Evolutionary conservation across 768 basidiomycete species (phyloP), one percentile per base, ranked within the genome.

Genomic region (Gautieria morchelliformis): DNA sequence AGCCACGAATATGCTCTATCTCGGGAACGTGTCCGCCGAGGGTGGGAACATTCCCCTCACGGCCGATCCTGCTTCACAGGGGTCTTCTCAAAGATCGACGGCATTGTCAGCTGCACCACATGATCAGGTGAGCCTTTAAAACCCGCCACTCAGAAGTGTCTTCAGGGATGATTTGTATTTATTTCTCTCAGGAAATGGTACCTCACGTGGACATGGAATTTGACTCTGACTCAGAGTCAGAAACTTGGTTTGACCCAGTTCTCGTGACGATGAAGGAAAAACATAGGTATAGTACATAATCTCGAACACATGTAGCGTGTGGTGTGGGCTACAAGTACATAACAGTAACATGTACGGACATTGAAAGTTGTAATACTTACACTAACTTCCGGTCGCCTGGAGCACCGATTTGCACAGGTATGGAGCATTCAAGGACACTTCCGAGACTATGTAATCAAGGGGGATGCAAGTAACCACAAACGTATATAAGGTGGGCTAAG

Each of bases 401-500:
- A 35, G 33, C 33, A 35, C 33, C 11, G n/a, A n/a, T n/a, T n/a
- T n/a, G n/a, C n/a, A n/a, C n/a, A n/a, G n/a, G n/a, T n/a, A n/a
- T n/a, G n/a, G n/a, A n/a, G n/a, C n/a, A n/a, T n/a, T n/a, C n/a
- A 27, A 5, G 27, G 27, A 27, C 2, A 27, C 27, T 3, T 37
- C 35, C 10, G 35, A 2, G 14, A 3, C 10, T 37, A 37, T 27
- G 45, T 46, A 49, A 49, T 22, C n/a, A 12, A 30, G 41, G 22
- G n/a, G 58, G 42, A 42, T 53, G 17, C 39, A 45, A 40, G 19
- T 32, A 22, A 32, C 33, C 45, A 9, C 10, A 9, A 37, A 58
- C 19, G 49, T 49, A 50, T 27, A 30, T 5, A 40, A 53, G 41
- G 50, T 70, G 59, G 68, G 72, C 24, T 60, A 66, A 30, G 56